phyloP scores from a whole-genome alignment of 768 basidiomycete genomes.

The Xerocomellus amylosporus region DNA sequence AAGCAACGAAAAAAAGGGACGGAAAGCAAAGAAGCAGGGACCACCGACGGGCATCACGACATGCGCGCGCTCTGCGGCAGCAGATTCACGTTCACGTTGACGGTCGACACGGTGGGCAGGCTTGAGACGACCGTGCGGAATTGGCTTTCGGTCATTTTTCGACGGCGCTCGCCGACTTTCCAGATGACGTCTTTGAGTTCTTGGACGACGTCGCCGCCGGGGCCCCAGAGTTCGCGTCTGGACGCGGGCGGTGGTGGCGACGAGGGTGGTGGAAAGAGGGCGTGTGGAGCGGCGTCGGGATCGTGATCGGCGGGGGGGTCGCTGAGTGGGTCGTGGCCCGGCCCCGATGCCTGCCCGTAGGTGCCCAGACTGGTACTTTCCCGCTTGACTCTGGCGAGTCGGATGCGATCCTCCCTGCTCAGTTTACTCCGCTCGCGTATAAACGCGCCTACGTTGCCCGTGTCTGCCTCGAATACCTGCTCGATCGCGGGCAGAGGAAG shows the following conservation, averaged over 20 bases:
- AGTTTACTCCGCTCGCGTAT: slow-evolving; percentile 62
- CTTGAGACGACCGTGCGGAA: background rate
- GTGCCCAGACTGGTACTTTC: slow-evolving; percentile 29
- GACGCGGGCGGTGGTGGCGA: background rate
- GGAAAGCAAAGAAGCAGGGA: no score
- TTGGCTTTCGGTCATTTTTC: slow-evolving; percentile 43
- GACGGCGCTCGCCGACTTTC: slow-evolving; percentile 73
- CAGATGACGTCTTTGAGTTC: slow-evolving; percentile 85
- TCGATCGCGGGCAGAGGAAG: slow-evolving; percentile 68
- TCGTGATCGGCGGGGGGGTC: slow-evolving; percentile 20
- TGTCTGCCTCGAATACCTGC: slow-evolving; percentile 79
- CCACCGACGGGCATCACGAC: background rate
- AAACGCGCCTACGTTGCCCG: slow-evolving; percentile 35
- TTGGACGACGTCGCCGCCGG: slow-evolving; percentile 76
- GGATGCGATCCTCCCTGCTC: slow-evolving; percentile 73
- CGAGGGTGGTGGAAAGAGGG: background rate
- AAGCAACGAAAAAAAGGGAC: no score
- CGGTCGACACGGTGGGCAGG: background rate
- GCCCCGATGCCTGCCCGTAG: background rate
- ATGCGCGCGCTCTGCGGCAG: background rate
- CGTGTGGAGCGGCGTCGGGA: slow-evolving; percentile 4
- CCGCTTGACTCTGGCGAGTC: slow-evolving; percentile 44
- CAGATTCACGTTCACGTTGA: background rate
- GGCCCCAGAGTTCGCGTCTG: slow-evolving; percentile 57
- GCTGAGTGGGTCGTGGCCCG: background rate